Evolutionary conservation across 2,329 filamentous ascomycete species (phyloP), one percentile per base, ranked within the genome.

Genomic region (Albifimbria verrucaria): DNA sequence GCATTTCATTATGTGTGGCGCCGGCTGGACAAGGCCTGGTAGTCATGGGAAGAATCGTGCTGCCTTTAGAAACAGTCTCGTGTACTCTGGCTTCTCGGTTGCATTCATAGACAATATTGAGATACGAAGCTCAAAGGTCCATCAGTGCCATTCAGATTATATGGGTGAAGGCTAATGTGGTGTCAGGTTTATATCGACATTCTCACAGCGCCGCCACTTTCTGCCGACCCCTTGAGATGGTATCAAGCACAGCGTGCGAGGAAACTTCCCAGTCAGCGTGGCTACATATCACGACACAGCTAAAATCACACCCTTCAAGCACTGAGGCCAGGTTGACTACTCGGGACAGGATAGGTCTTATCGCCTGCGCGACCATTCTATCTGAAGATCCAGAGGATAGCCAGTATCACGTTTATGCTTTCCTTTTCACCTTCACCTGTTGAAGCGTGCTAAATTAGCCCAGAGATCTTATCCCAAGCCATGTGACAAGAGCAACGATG

Each of bases 111-210:
- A 55, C 39, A 46, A 25, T 28, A 41, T 55, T n/a, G 53, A 55
- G 50, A 52, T 55, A 17, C 41, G 47, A 26, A 55, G 53, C 48
- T 57, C 28, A 17, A 53, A 41, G 25, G 58, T 68, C 12, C 42
- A 15, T 17, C 9, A 10, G n/a, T 43, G 42, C 42, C 6, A 39
- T n/a, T n/a, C 5, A 39, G 12, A 17, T 12, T 12, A 15, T 39
- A 12, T 39, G n/a, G n/a, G n/a, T 21, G 7, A 11, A 44, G 6
- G 25, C 24, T 36, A 21, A 48, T 17, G 12, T 3, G 3, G 3
- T 18, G 20, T 12, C 9, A 48, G 46, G 46, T 48, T 12, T 28
- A 48, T 18, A 26, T 36, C 17, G 23, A 47, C 18, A 12, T 47
- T n/a, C 11, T 17, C 11, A 24, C 44, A 4, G 23, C 5, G 7